Evolutionary conservation across 2,329 filamentous ascomycete genomes (phyloP).

Genomic region (Cordyceps pruinosa): DNA sequence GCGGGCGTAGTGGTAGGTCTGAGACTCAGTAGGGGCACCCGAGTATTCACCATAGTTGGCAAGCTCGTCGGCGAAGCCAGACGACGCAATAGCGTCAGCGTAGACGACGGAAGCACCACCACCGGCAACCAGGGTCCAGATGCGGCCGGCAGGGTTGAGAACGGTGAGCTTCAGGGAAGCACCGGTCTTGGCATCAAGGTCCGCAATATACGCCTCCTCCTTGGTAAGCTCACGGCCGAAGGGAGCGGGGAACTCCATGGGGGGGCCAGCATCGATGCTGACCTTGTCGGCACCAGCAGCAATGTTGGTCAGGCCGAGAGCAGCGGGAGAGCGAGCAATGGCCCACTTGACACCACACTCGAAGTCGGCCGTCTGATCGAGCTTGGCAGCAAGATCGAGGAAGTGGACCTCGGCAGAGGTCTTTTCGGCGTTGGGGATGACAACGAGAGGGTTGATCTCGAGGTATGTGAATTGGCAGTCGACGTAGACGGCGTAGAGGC

Average conservation of each 20-base stretch:
- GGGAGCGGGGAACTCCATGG: conserved; percentile 97
- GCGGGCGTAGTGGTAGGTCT: conserved; percentile 98
- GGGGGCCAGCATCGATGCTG: conserved; percentile 91
- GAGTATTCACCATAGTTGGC: conserved; percentile 99
- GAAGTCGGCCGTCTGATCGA: conserved; percentile 98
- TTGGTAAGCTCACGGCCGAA: conserved; percentile 98
- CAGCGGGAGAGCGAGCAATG: conserved; percentile 82
- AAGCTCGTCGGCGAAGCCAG: conserved; percentile 89
- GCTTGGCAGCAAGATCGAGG: conserved; percentile 95
- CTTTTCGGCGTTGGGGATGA: conserved; percentile 86
- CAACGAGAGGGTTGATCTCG: conserved; percentile 98
- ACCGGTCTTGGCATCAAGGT: conserved; percentile 98
- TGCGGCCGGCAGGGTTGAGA: conserved; percentile 81
- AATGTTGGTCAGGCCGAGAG: conserved; percentile 72
- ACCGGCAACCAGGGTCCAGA: conserved; percentile 98
- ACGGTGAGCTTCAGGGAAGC: conserved; percentile 97
- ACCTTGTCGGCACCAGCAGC: conserved; percentile 65
- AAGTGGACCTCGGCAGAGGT: conserved; percentile 96
- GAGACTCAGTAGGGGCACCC: conserved; percentile 94
- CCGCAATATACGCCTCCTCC: conserved; percentile 98
- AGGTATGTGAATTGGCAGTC: conserved; percentile 99
- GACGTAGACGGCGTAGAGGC: conserved; percentile 96
- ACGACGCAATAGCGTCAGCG: conserved; percentile 94
- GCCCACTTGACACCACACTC: conserved; percentile 99
- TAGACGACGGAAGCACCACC: conserved; percentile 99